A percentile compares a stretch with the other conserved stretches of the same genome.
Evolutionary conservation across 345 rosid genomes (phyloP).

Genomic region (Sonneratia caseolaris): DNA sequence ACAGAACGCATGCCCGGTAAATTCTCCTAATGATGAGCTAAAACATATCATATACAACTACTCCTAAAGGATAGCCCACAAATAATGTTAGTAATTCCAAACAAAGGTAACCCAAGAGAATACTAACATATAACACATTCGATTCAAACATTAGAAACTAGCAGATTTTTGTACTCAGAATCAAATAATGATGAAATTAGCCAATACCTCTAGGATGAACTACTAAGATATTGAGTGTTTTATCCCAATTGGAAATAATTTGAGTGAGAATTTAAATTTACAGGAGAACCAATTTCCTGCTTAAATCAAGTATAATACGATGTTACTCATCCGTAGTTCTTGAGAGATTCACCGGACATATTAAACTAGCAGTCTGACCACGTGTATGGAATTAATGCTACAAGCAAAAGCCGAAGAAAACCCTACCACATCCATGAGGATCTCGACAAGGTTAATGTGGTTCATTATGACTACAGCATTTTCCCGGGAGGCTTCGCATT

Average conservation of each 20-base stretch:
- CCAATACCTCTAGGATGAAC: no score
- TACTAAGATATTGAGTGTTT: no score
- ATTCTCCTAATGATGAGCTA: not conserved
- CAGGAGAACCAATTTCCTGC: no score
- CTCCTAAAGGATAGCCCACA: not conserved
- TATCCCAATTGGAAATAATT: no score
- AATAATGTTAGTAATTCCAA: not conserved
- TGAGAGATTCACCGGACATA: not conserved
- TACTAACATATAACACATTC: no score
- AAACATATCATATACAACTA: not conserved
- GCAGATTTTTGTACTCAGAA: no score
- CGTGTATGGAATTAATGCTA: not conserved
- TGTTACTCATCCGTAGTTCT: not conserved
- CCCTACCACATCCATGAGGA: conserved; percentile 72
- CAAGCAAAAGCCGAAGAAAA: not conserved
- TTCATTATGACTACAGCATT: conserved; percentile 58
- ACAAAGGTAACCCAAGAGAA: no score
- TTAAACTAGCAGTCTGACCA: no score
- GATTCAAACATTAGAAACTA: no score
- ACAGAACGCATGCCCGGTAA: not conserved
- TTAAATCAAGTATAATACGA: no score
- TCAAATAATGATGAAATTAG: no score
- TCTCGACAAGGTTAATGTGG: conserved; percentile 52
- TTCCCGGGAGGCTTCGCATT: conserved; percentile 73
- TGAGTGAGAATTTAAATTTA: no score